phyloP scores from a whole-genome alignment of 2,329 filamentous ascomycete genomes.

The Trichoderma lentiforme region DNA sequence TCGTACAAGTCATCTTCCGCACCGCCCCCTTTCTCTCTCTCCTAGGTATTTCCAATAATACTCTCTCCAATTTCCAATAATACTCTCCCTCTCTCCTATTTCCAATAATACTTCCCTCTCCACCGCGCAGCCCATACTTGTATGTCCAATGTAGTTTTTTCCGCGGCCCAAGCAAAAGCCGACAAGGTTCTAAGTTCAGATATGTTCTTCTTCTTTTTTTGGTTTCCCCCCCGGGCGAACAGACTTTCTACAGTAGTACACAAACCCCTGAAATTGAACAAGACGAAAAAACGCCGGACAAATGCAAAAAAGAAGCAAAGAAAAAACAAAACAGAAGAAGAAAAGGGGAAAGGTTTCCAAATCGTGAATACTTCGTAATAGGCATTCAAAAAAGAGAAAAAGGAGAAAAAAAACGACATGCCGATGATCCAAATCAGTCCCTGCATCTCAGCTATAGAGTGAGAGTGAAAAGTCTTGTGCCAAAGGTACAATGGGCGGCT shows the following conservation, averaged over 20 bases:
- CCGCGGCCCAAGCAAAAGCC: not conserved
- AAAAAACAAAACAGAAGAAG: not conserved
- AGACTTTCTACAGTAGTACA: not conserved
- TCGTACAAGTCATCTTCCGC: not conserved
- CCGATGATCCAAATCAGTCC: too few species aligned
- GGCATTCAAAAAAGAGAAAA: not conserved
- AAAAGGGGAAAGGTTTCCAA: not conserved
- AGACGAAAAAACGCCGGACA: constrained; percentile 11
- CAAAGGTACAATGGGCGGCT: not conserved
- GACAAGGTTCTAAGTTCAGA: not conserved
- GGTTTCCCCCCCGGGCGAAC: not conserved
- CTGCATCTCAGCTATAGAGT: not conserved
- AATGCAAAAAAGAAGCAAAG: constrained; percentile 5
- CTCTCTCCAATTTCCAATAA: not conserved
- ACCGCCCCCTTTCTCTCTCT: not conserved
- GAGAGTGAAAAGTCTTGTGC: not conserved
- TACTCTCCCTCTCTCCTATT: not conserved
- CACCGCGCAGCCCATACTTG: not conserved
- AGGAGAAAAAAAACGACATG: not conserved
- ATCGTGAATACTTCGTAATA: not conserved
- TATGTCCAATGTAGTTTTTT: not conserved
- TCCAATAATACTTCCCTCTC: not conserved
- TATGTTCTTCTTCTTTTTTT: not conserved
- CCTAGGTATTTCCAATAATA: not conserved
- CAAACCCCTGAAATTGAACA: not conserved